Evolutionary conservation across 2,329 filamentous ascomycete genomes (phyloP), one percentile per base, ranked within the genome.

Genomic region (Penicillium freii): DNA sequence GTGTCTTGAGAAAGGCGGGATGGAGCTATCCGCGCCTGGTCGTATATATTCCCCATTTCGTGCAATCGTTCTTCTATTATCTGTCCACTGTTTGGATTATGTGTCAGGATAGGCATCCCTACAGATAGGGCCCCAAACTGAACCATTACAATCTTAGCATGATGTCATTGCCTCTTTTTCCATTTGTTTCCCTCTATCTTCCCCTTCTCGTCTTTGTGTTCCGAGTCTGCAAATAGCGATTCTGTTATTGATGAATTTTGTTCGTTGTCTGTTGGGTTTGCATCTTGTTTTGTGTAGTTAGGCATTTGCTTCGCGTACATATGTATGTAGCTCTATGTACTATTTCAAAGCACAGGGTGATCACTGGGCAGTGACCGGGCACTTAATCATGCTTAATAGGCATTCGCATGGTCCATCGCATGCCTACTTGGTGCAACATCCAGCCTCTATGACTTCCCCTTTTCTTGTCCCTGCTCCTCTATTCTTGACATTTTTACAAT

Each of bases 201-300:
- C 50, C 42, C 11, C 27, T 39, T 17, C 33, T 40, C 58, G 39
- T 54, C 42, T 51, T 52, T 33, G 34, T 31, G 29, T 54, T 51
- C 51, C 52, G n/a, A 42, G 42, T 51, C 34, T 62, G 59, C 56
- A 67, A 60, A 62, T 62, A 66, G 54, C 63, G 64, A 49, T 61
- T 58, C 50, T 60, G 57, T 56, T 40, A 58, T 58, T 58, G 62
- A 33, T 49, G 44, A 29, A 61, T 56, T 51, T 54, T 56, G 34
- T 61, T 56, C 47, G 48, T 56, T 39, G 23, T 31, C 19, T 39
- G 31, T 51, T 57, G 17, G 23, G 19, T 52, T 46, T 57, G 42
- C 48, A 45, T 51, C 27, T 21, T 39, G 47, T 38, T 44, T 15
- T 33, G 23, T 58, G 57, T 65, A 62, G 44, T 40, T 60, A 64